Conservation (phyloP, 257 asterid genomes). For the Agastache rugosa region DNA sequence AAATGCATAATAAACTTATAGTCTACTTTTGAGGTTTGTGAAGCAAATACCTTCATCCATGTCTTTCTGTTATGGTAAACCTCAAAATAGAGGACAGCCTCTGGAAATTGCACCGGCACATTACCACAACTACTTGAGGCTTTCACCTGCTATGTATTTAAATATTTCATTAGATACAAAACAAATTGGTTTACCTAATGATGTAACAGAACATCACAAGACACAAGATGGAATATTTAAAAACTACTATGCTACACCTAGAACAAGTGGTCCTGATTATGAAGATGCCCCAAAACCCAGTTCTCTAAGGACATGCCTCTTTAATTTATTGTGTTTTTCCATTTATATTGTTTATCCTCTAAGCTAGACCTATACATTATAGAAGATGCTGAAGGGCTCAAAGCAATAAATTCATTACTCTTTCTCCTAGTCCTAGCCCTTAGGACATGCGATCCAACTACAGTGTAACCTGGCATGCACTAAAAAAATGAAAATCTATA, state of each 20-base stretch:
- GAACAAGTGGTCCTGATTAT: not conserved
- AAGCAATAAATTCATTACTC: not conserved
- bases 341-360: not conserved
- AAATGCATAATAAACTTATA: not conserved
- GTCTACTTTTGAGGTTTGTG: constrained; percentile 21
- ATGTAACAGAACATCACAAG: constrained; percentile 15
- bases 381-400: constrained; percentile 8
- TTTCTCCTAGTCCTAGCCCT: not conserved
- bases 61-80: constrained; percentile 74
- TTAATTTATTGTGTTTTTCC: not conserved
- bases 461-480: not conserved
- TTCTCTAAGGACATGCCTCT: not conserved
- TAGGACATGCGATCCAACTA: constrained; percentile 11
- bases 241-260: not conserved
- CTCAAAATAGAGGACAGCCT: constrained; percentile 69
- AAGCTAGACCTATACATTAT: not conserved
- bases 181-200: constrained; percentile 12
- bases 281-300: not conserved
- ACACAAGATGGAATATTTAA: constrained; percentile 10
- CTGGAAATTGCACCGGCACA: constrained; percentile 72
- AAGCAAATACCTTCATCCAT: constrained; percentile 59
- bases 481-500: not conserved
- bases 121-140: constrained; percentile 49
- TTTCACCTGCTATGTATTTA: constrained; percentile 56
- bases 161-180: constrained; percentile 26